These are phyloP conservation scores for Nannochloris sp. DNA, from an alignment of 139 green algal genomes.

Conservation along the genomic window DNA sequence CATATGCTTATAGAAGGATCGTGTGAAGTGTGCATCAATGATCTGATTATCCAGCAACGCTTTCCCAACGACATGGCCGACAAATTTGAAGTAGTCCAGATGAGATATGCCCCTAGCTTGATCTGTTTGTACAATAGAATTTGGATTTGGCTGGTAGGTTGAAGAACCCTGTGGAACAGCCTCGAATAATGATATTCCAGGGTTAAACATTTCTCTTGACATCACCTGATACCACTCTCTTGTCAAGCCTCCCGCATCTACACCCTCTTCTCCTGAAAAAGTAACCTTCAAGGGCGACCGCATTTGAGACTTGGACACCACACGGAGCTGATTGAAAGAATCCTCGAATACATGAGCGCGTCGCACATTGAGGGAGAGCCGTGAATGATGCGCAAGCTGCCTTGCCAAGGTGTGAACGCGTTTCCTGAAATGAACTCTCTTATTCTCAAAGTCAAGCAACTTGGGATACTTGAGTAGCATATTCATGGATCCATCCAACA, in stretches of 20 bases:
- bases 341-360: constrained; percentile 91
- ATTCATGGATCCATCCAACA: constrained; percentile 71
- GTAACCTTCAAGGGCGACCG: constrained; percentile 57
- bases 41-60: constrained; percentile 87
- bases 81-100: constrained; percentile 93
- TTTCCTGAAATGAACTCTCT: constrained; percentile 35
- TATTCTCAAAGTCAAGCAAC: constrained; percentile 98
- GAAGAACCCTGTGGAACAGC: constrained; percentile 64
- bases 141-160: constrained; percentile 97
- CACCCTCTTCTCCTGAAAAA: constrained; percentile 91
- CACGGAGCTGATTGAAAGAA: constrained; percentile 92
- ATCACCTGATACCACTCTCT: constrained; percentile 96
- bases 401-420: neutral
- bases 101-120: constrained; percentile 68
- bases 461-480: constrained; percentile 68
- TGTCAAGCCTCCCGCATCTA: constrained; percentile 91
- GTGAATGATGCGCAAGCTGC: neutral
- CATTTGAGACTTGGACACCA: constrained; percentile 71
- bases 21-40: constrained; percentile 95
- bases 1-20: constrained; percentile 99
- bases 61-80: constrained; percentile 71
- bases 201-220: constrained; percentile 93
- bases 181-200: constrained; percentile 83
- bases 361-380: constrained; percentile 68
- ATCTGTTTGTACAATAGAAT: constrained; percentile 80